Evolutionary conservation across 2,329 filamentous ascomycete species (phyloP), one percentile per base, ranked within the genome.

Genomic region (Calonectria hawksworthii): DNA sequence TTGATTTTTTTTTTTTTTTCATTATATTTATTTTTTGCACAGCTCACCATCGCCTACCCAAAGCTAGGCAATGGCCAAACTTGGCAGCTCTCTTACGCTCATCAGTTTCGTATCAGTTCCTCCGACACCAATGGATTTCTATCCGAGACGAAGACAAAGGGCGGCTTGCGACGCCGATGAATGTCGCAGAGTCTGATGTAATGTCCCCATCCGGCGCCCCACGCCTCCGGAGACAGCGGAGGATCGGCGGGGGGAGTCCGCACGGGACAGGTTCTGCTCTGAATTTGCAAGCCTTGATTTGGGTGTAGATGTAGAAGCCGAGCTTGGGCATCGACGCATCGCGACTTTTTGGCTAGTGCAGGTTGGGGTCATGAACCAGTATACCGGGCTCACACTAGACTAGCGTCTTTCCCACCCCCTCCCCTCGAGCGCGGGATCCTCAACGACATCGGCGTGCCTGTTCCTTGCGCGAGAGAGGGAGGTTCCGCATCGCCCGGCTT

Each of bases 291-390:
- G n/a, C 23, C 14, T n/a, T n/a, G 56, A 21, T 23, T 41, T 38
- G 38, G 56, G 56, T 41, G 56, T 63, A 63, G 56, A 41, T 11
- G 32, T 63, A 63, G 56, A 63, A 63, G 44, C 18, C 26, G 38
- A 14, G 36, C 56, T 63, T 41, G 56, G 56, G 56, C 56, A 63
- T 38, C 56, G 56, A 63, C 36, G 56, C 56, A 63, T 63, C 32
- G 34, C 23, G 32, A 41, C 34, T 21, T 21, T 61, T 41, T 59
- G 34, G 56, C 56, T 63, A 63, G 56, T 41, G 56, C 56, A 63
- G 16, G 34, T 41, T 14, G 36, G 56, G 54, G 54, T 13, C 28
- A 28, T 28, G 56, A 63, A 63, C 56, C 56, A 63, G 23, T 63
- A 28, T 63, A 30, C 23, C 8, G 56, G 56, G 56, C 56, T 63